A percentile compares a stretch with the other conserved stretches of the same genome.
Conservation (phyloP, 139 green algal species). For the Coccomyxa sp. region DNA sequence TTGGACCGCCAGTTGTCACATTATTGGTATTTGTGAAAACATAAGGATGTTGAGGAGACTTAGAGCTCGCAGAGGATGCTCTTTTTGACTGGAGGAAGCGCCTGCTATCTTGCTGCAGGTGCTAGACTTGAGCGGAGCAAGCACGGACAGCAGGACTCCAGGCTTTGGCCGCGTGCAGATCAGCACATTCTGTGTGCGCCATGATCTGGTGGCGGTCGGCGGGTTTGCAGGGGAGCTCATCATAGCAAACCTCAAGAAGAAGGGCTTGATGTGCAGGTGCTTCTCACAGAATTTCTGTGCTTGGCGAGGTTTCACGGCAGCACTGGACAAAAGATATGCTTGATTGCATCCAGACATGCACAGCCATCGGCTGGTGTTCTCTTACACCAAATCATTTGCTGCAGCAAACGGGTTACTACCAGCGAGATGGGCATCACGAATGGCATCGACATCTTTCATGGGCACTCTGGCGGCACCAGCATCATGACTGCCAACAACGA, state of each 20-base stretch:
- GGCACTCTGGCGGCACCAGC: background rate
- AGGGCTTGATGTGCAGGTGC: background rate
- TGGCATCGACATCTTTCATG: slow-evolving; percentile 77
- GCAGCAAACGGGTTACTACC: slow-evolving; percentile 32
- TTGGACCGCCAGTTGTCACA: no score
- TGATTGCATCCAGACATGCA: background rate
- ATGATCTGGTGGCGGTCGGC: slow-evolving; percentile 70
- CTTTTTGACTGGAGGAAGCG: no score
- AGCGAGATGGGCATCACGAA: slow-evolving; percentile 94
- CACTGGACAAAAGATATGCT: background rate
- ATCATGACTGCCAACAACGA: slow-evolving; percentile 88
- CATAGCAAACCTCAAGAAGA: slow-evolving; percentile 21
- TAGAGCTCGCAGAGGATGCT: no score
- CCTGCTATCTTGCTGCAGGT: background rate
- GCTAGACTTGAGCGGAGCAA: background rate
- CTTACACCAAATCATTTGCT: background rate
- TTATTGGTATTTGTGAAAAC: no score
- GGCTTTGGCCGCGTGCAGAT: slow-evolving; percentile 54
- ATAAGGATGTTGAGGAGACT: no score
- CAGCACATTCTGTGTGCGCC: slow-evolving; percentile 67
- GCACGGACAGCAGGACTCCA: background rate
- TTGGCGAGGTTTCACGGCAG: background rate
- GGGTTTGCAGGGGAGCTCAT: slow-evolving; percentile 86
- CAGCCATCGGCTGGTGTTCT: background rate
- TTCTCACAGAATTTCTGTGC: background rate